phyloP scores from a whole-genome alignment of 441 rosid species.

The Arabidopsis lyrata region DNA sequence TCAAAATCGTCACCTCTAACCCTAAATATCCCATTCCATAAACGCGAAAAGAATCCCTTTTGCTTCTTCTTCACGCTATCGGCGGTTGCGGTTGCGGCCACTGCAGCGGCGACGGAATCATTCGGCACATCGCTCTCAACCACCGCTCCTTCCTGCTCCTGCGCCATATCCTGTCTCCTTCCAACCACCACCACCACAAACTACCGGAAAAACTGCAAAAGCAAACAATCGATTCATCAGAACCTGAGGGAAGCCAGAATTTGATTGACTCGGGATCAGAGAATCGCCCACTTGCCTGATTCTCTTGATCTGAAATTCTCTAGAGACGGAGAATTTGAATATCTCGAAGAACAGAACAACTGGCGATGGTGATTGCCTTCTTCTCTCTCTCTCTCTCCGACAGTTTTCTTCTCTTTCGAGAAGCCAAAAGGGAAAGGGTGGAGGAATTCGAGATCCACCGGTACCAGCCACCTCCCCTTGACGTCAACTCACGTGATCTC shows the following conservation, averaged over 20 bases:
- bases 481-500: constrained; percentile 31
- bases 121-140: constrained; percentile 45
- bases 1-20: constrained; percentile 73
- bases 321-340: constrained; percentile 27
- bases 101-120: constrained; percentile 39
- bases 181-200: constrained; percentile 2
- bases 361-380: constrained; percentile 44
- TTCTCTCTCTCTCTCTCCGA: constrained; percentile 22
- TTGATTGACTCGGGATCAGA: constrained; percentile 22
- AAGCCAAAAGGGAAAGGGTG: constrained; percentile 2
- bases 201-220: constrained; percentile 33
- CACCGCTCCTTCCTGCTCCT: constrained; percentile 45
- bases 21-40: constrained; percentile 78
- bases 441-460: constrained; percentile 39
- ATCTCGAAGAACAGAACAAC: constrained; percentile 9
- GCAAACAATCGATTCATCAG: constrained; percentile 22
- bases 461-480: constrained; percentile 10
- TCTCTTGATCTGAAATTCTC: constrained; percentile 26
- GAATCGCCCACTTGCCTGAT: constrained; percentile 27
- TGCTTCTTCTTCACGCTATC: constrained; percentile 51
- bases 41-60: constrained; percentile 66
- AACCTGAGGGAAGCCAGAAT: constrained; percentile 1
- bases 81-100: not conserved
- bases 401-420: constrained; percentile 29
- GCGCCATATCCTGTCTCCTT: constrained; percentile 46